These are phyloP conservation scores for Dactylonectria macrodidyma DNA, from an alignment of 2,329 filamentous ascomycete species.

Conservation along the genomic window DNA sequence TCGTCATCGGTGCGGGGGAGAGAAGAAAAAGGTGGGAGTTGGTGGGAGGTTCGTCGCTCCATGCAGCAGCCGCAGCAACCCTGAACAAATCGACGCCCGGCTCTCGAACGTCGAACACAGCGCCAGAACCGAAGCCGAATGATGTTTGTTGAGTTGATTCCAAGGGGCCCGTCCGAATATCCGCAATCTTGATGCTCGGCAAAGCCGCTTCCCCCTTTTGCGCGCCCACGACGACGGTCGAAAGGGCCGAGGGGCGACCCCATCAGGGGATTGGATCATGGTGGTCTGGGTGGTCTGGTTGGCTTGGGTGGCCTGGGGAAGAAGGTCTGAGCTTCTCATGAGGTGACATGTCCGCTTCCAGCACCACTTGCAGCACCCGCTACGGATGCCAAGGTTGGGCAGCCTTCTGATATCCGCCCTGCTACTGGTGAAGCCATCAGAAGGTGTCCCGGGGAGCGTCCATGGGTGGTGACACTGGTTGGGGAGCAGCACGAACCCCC, in stretches of 20 bases:
- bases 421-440: slow-evolving; percentile 22
- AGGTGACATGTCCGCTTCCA: slow-evolving; percentile 33
- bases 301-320: slow-evolving; percentile 18
- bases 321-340: slow-evolving; percentile 34
- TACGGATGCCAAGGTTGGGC: slow-evolving; percentile 24
- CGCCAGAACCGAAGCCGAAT: neutral
- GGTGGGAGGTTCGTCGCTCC: slow-evolving; percentile 6
- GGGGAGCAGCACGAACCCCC: slow-evolving; percentile 29
- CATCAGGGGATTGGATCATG: slow-evolving; percentile 32
- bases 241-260: slow-evolving; percentile 28
- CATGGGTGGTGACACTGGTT: slow-evolving; percentile 1
- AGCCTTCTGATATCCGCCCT: slow-evolving; percentile 16
- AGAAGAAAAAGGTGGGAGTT: too few species aligned
- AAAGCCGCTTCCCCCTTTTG: slow-evolving; percentile 18
- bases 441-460: neutral
- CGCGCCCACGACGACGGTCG: slow-evolving; percentile 26
- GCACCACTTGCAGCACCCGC: slow-evolving; percentile 18
- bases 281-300: slow-evolving; percentile 14
- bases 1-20: slow-evolving; percentile 18
- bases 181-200: slow-evolving; percentile 7
- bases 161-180: neutral
- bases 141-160: slow-evolving; percentile 14
- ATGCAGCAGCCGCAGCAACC: slow-evolving; percentile 13
- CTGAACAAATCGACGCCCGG: neutral
- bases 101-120: neutral